These are phyloP conservation scores for Hydnum rufescens DNA, from an alignment of 768 basidiomycete genomes.

Conservation along the genomic window DNA sequence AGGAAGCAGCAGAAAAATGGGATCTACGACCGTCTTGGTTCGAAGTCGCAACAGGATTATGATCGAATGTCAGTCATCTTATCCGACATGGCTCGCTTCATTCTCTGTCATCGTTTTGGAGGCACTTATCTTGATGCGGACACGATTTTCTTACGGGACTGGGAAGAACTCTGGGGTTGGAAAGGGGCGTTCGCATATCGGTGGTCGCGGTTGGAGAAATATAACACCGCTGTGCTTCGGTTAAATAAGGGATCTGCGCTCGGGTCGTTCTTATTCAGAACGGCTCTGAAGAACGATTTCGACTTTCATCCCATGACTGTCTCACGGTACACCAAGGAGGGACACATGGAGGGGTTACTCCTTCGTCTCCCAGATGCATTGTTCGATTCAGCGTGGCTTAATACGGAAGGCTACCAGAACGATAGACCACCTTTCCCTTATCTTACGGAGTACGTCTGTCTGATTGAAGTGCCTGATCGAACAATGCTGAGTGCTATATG, in stretches of 20 bases:
- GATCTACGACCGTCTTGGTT: slow-evolving; percentile 67
- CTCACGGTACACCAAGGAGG: slow-evolving; percentile 76
- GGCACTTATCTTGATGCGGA: slow-evolving; percentile 96
- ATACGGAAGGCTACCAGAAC: slow-evolving; percentile 78
- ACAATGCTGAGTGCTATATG: no score
- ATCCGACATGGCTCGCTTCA: slow-evolving; percentile 93
- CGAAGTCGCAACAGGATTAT: slow-evolving; percentile 70
- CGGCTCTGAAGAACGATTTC: slow-evolving; percentile 78
- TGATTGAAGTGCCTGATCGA: not conserved
- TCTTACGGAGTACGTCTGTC: slow-evolving; percentile 48
- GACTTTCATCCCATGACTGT: slow-evolving; percentile 98
- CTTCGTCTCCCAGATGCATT: slow-evolving; percentile 85
- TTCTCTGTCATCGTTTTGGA: slow-evolving; percentile 90
- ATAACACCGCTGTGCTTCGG: slow-evolving; percentile 91
- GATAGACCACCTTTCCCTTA: slow-evolving; percentile 89
- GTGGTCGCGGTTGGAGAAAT: slow-evolving; percentile 81
- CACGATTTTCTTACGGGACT: slow-evolving; percentile 86
- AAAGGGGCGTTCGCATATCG: slow-evolving; percentile 92
- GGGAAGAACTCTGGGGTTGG: slow-evolving; percentile 98
- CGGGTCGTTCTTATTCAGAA: slow-evolving; percentile 83
- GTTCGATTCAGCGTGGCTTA: slow-evolving; percentile 94
- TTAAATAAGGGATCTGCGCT: slow-evolving; percentile 85
- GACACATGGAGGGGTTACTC: slow-evolving; percentile 61
- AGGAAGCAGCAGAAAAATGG: slow-evolving; percentile 22
- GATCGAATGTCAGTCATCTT: slow-evolving; percentile 84